Base-by-base conservation (phyloP, 2,329 filamentous ascomycete genomes). In the Penicillium sp. region DNA sequence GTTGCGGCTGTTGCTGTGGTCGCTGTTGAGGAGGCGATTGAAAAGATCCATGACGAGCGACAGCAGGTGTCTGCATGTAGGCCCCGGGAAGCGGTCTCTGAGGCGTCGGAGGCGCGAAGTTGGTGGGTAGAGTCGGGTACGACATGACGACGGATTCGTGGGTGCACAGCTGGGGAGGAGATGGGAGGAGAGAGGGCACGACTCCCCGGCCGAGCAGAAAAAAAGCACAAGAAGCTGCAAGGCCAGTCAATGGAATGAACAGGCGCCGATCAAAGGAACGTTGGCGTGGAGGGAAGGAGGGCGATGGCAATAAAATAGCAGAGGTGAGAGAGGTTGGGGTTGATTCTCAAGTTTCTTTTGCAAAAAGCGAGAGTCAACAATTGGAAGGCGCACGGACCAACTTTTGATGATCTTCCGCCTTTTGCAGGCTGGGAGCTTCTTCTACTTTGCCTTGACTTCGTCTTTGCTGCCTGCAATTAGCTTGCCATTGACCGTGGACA, bases 11-110 rank as follows among this genome's bases (percentile, higher is more conserved):
- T 15, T 54, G 42, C 24, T 38, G 54, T 24, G 38, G 54, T 19
- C 37, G 57, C 33, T 59, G 53, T 26, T 55, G 53, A 45, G 56
- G 26, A 53, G 68, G 54, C 37, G 63, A 61, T 30, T 47, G 55
- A 24, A 58, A 57, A 10, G 57, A 17, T 8, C 65, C 78, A 76
- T 68, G 76, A 65, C 69, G 75, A 68, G 62, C 75, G 65, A 72
- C 65, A 64, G 80, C 75, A 61, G 76, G 73, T 66, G 79, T 74
- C 69, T 78, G 72, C 66, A 81, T 73, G 71, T 75, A 80, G 59
- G 77, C 74, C 57, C 79, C 78, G 66, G 79, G 75, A 61, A 80
- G 73, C 58, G 77, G 73, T 72, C 77, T 70, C 70, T 75, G 68
- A 67, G 75, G 73, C 68, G 79, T 82, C 40, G 61, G 63, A 45